Evolutionary conservation across 78 protist species (phyloP), one percentile per base, ranked within the genome.

Genomic region (Anaeramoeba flamelloides): DNA sequence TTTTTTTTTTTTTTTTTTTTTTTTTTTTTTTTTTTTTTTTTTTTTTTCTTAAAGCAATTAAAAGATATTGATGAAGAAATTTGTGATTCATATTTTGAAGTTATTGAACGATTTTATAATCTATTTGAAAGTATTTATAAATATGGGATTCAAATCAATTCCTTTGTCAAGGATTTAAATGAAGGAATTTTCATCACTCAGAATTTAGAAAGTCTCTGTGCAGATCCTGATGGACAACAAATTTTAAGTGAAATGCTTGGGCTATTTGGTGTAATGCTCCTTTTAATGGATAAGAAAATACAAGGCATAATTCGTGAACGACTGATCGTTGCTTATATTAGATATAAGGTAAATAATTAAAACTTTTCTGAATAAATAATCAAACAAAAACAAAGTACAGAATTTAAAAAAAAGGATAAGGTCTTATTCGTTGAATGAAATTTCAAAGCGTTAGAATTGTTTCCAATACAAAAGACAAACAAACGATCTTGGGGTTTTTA

Each of bases 241-340:
- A n/a, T n/a, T n/a, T n/a, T n/a, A n/a, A 41, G 79, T 1, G 77
- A 84, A 75, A 40, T 76, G 17, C 32, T 76, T 41, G 76, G 40
- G n/a, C 76, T 75, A 41, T 83, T 65, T 77, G 97, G 97, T 33
- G 89, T 88, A 75, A 94, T 96, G 93, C 93, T 96, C 40, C 81
- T 89, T 8, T 83, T 92, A 17, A 39, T 96, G 82, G 99, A 95
- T 77, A 40, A 17, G 38, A 40, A 81, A 1, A 89, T 96, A 74
- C 92, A 84, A 31, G 99, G 99, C 39, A 82, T 78, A n/a, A 91
- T 93, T 17, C 83, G 99, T 38, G 99, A 96, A 80, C 85, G 97
- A 39, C 75, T 95, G 87, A 78, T 96, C 78, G 85, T 96, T 74
- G 39, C 94, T 12, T 95, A 89, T 87, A 84, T 87, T 83, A 87